Base-by-base conservation (phyloP, 129 eudicot genomes). In the Tagetes patula region DNA sequence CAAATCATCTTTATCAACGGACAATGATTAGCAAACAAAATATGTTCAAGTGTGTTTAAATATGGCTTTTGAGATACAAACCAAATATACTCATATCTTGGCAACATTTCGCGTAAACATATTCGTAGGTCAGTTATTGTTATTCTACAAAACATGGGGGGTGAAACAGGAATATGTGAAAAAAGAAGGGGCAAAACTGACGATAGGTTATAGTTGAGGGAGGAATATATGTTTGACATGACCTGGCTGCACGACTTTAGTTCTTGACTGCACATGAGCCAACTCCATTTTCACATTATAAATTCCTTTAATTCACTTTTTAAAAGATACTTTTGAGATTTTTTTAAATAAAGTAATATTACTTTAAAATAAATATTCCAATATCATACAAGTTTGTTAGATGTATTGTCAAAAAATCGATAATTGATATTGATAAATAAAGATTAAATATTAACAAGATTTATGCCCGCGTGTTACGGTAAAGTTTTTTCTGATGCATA, bases 181-280 rank as follows among this genome's bases (percentile, higher is more conserved):
- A 20, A 71, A 53, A 6, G 12, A 40, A 64, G 50, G 73, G 50
- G 60, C 34, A 36, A 40, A 64, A 53, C 36, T 64, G 67, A 59
- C 9, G 5, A 45, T 34, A 68, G 47, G 41, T 11, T 58, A 43
- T n/a, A 52, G 77, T n/a, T 78, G 67, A 71, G 73, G 68, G 77
- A 50, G 6, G 8, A n/a, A 65, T 40, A 38, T 11, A 55, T 53
- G 66, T 64, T 63, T 64, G 74, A 40, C 49, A 79, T 79, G 67
- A 78, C 68, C 77, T 78, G 82, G 71, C 71, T 70, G 76, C 72
- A 78, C 60, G 63, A 54, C 54, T 33, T 30, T 65, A 41, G 73
- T 43, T 71, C 11, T 49, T 34, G 49, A 63, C n/a, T 9, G 73
- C 82, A 72, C 78, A 64, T 79, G 78, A 79, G 69, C 78, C 82